phyloP scores from a whole-genome alignment of 805 yeast species.

The Suhomyces faveliae region DNA sequence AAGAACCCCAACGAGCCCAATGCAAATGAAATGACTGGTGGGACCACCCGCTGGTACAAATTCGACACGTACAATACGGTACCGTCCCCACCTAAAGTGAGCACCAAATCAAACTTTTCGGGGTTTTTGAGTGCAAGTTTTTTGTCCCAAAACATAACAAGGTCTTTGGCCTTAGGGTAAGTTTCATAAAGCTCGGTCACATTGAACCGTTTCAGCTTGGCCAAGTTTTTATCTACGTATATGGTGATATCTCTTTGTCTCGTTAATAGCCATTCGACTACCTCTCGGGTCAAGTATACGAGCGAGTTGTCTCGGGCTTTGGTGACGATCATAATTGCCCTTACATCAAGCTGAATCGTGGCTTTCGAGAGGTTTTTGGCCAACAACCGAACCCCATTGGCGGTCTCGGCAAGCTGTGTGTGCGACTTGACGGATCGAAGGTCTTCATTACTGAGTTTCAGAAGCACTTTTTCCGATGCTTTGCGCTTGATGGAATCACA shows the following conservation, averaged over 20 bases:
- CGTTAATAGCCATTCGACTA: conserved; percentile 71
- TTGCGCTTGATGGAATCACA: conserved; percentile 20
- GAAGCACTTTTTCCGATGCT: conserved; percentile 7
- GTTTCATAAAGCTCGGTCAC: conserved; percentile 50
- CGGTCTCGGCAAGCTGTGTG: conserved; percentile 75
- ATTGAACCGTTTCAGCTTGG: conserved; percentile 62
- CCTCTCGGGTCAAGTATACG: conserved; percentile 70
- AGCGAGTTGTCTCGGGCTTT: conserved; percentile 83
- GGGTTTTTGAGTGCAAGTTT: conserved; percentile 48
- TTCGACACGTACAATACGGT: conserved; percentile 44
- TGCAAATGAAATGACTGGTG: conserved; percentile 46
- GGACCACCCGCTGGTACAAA: conserved; percentile 45
- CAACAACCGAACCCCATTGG: conserved; percentile 73
- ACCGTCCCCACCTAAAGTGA: conserved; percentile 47
- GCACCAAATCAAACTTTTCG: conserved; percentile 43
- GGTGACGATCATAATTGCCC: conserved; percentile 78
- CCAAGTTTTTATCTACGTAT: conserved; percentile 72
- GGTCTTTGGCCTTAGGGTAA: conserved; percentile 43
- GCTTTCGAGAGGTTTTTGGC: conserved; percentile 72
- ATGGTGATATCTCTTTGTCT: conserved; percentile 43
- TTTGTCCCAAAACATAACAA: conserved; percentile 69
- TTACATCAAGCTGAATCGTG: conserved; percentile 66
- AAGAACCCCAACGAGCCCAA: conserved; percentile 44
- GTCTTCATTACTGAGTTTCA: conserved; percentile 29
- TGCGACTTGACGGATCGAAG: conserved; percentile 62